Base-by-base conservation (phyloP, 192 early-diverging fungal species). In the Spizellomyces sp. region DNA sequence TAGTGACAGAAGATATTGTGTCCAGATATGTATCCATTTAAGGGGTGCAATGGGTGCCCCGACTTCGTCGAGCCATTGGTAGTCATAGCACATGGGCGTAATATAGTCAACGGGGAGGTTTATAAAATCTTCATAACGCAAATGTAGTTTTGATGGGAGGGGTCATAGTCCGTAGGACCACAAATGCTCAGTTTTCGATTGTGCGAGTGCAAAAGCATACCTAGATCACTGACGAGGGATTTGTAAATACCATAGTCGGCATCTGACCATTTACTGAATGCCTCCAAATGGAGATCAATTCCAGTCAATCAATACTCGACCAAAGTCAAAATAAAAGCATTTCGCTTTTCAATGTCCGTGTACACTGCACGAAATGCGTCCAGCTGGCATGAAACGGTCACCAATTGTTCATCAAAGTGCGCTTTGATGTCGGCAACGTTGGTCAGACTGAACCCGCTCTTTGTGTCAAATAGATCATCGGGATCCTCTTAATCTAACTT, bases 371-470 rank as follows among this genome's bases (percentile, higher is more conserved):
- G n/a, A 22, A 56, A 56, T n/a, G 54, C 54, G 22, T n/a, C 54
- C n/a, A 56, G n/a, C n/a, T n/a, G 22, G 54, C 54, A 56, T 19
- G 54, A 56, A 5, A 56, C 54, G 5, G 54, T 56, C 5, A 56
- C 54, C 54, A 56, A 56, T n/a, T 19, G n/a, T 7, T 56, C 54
- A 56, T 56, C 54, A 22, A 5, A 56, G 22, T 56, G 54, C n/a
- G 54, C 54, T 22, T 56, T 56, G 54, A 56, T n/a, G 54, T 56
- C 54, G n/a, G 54, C 54, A n/a, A 56, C n/a, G 22, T 56, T 56
- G n/a, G 54, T 22, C n/a, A 22, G n/a, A 56, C 54, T 56, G 22
- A 56, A 56, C 7, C 54, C 54, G 22, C 7, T 56, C 54, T 56
- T 22, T 4, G 54, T 56, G 22, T 56, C 54, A 56, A 19, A n/a